A percentile compares a stretch with the other conserved stretches of the same genome.
Conservation (phyloP, 495 filamentous ascomycete species). For the Lophiostoma macrostomum region DNA sequence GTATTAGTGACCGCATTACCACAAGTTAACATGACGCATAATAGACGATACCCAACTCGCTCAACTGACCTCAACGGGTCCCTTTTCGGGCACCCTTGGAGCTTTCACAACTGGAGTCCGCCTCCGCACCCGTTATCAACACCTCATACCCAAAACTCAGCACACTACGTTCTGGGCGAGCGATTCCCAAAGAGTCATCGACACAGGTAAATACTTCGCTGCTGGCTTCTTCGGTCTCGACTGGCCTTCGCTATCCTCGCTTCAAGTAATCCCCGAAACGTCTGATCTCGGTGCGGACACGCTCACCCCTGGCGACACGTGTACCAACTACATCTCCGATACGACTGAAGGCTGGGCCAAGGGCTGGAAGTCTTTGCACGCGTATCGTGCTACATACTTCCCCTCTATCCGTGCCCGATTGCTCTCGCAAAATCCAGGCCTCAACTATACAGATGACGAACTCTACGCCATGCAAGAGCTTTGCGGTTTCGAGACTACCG, state of each 20-base stretch:
- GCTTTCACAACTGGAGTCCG: slow-evolving; percentile 58
- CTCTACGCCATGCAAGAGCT: slow-evolving; percentile 62
- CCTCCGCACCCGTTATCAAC: slow-evolving; percentile 52
- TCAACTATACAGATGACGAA: slow-evolving; percentile 45
- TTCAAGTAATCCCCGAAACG: slow-evolving; percentile 55
- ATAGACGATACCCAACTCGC: slow-evolving; percentile 44
- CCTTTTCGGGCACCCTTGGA: slow-evolving; percentile 54
- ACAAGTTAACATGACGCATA: neutral
- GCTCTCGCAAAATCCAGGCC: slow-evolving; percentile 43
- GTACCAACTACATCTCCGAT: slow-evolving; percentile 51
- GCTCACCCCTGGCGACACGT: slow-evolving; percentile 58
- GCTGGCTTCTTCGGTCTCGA: slow-evolving; percentile 56
- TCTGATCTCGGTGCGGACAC: slow-evolving; percentile 52
- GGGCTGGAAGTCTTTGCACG: slow-evolving; percentile 47
- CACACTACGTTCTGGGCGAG: slow-evolving; percentile 52
- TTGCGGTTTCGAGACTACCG: slow-evolving; percentile 59
- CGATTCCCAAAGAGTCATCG: slow-evolving; percentile 54
- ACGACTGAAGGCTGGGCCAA: slow-evolving; percentile 49
- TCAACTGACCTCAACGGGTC: slow-evolving; percentile 57
- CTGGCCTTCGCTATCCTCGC: slow-evolving; percentile 43
- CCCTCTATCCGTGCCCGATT: slow-evolving; percentile 48
- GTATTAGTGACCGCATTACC: neutral
- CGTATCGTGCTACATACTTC: slow-evolving; percentile 51
- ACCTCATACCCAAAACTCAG: slow-evolving; percentile 40
- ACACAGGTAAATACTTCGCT: slow-evolving; percentile 57